Base-by-base conservation (phyloP, 805 yeast genomes). In the Metschnikowia matae region DNA sequence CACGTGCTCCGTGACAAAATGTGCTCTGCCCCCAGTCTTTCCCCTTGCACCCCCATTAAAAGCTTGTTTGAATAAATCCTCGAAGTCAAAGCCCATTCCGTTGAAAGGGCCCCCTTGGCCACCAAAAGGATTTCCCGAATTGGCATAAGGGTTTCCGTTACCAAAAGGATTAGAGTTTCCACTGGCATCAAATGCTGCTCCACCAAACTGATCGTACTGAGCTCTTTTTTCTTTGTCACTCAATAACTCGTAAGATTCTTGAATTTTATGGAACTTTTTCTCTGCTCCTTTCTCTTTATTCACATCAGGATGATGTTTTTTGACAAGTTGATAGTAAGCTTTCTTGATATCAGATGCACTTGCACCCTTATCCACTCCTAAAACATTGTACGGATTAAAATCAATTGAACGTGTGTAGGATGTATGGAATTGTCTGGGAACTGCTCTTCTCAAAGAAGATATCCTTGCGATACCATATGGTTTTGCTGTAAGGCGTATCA, bases 261-360 rank as follows among this genome's bases (percentile, higher is more conserved):
- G 98, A 56, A 94, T 80, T 61, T 87, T 89, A 63, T 94, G 98
- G 72, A 94, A 94, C 67, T 83, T 83, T 63, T 82, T 81, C 60
- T 92, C 96, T 0, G 98, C 94, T 17, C 80, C 92, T 23, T 81
- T 80, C 55, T 88, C 97, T 68, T 92, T 94, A 68, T 92, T 94
- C 41, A 94, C 88, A 72, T 94, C 99, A 0, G 99, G 99, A 68
- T 94, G 99, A 68, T 75, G 90, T 66, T 92, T 81, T 68, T 94
- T 94, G 14, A 97, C 99, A 55, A 94, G 74, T 62, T 89, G 85
- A 66, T 90, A 90, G 71, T 94, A 94, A 2, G 96, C 92, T 68
- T 91, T 91, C 69, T 94, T 94, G 70, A 94, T 94, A 18, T 90
- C 95, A n/a, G 88, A 78, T 6, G 84, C 72, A 13, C 84, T 77